These are phyloP conservation scores for Trametes punicea DNA, from an alignment of 768 basidiomycete species.

Conservation along the genomic window DNA sequence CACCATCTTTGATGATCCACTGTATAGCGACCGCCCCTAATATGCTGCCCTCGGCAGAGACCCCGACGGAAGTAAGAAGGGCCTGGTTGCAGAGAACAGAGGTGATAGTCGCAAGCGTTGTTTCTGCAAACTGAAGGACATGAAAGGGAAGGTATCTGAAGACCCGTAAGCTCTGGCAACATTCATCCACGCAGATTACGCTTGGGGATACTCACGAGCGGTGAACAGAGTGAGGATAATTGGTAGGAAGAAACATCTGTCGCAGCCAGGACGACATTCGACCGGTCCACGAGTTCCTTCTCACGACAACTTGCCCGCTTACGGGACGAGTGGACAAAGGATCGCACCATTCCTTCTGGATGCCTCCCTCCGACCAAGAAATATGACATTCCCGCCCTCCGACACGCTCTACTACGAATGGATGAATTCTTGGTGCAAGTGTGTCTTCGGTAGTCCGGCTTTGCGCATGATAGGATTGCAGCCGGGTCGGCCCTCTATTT, in stretches of 20 bases:
- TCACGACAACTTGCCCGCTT: not conserved
- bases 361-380: constrained; percentile 22
- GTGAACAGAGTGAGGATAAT: constrained; percentile 30
- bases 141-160: constrained; percentile 28
- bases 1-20: constrained; percentile 33
- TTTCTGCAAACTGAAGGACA: constrained; percentile 27
- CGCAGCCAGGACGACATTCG: constrained; percentile 26
- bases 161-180: too few species aligned
- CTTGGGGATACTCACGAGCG: constrained; percentile 30
- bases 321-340: not conserved
- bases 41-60: constrained; percentile 29
- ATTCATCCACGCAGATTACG: too few species aligned
- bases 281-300: constrained; percentile 19
- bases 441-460: not conserved
- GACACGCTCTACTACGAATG: constrained; percentile 27
- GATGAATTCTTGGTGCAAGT: constrained; percentile 2
- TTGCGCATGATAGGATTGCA: not conserved
- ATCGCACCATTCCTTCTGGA: constrained; percentile 27
- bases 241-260: constrained; percentile 32
- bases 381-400: constrained; percentile 27
- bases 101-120: constrained; percentile 24
- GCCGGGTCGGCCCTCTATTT: not conserved
- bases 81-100: constrained; percentile 31
- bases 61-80: constrained; percentile 27
- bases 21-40: constrained; percentile 31